Base-by-base conservation (phyloP, 192 early-diverging fungal species). In the Fimicolochytrium jonesii region DNA sequence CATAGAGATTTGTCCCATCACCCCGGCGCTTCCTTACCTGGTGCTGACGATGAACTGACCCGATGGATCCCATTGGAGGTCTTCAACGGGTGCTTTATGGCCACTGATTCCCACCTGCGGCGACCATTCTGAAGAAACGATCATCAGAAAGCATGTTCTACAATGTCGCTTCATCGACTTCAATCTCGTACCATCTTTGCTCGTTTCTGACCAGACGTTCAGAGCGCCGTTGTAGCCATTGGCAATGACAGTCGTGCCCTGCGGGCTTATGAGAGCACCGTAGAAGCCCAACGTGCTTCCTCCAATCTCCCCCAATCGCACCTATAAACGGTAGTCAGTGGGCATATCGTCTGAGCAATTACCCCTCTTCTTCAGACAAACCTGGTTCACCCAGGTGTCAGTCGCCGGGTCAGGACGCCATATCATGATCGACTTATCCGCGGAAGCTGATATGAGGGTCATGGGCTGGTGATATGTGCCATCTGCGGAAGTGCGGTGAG, bases 391-490 rank as follows among this genome's bases (percentile, higher is more conserved):
- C 95, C 95, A 98, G 20, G 92, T 82, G 45, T 88, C 91, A 25
- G 84, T 88, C 11, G 75, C 72, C 1, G 75, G 37, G 56, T 94
- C 91, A 1, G 93, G 91, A 10, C 62, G 70, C 96, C 96, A 98
- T 26, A 93, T 71, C 71, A 97, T 88, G 70, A 94, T 85, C 17
- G 90, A 88, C 70, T 94, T 90, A 70, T 98, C 96, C 7, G 87
- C 89, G 0, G 93, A 95, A 0, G 94, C 87, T 4, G 93, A 90
- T 18, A 92, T 71, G 3, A 98, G 75, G 10, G 66, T 49, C 72
- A 92, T 77, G 9, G 84, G 86, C 54, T 90, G 87, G 39, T 79
- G 59, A 41, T 78, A 82, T 2, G 58, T 58, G 13, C 31, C 30
- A 6, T 51, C 58, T 23, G 59, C 59, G 17, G 64, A 26, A n/a